Base-by-base conservation (phyloP, 495 filamentous ascomycete genomes). In the Penicillium robsamsonii region DNA sequence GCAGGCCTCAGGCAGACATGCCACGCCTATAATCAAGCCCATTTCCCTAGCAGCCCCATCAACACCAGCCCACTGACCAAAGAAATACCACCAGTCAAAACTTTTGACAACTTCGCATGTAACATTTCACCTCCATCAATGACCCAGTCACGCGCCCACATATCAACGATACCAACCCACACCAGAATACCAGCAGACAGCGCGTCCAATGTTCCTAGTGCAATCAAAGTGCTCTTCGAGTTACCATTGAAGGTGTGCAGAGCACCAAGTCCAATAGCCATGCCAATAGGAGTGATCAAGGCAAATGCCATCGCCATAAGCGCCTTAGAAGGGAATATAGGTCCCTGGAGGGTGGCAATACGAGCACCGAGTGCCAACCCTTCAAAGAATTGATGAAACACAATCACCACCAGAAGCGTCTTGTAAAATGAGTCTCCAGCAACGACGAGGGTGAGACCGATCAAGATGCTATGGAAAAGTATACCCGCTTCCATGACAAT, bases 301-400 rank as follows among this genome's bases (percentile, higher is more conserved):
- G 74, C 69, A 48, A 77, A 79, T 0, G 60, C 62, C 12, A 27
- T 40, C 30, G 68, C 73, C 59, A 79, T 74, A 1, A 72, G 33
- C 2, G 65, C 74, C 27, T 77, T 77, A n/a, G 58, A 66, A 38
- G 72, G 72, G 20, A 70, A 69, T 2, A 61, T 52, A 1, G 60
- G 56, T 0, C 68, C 89, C 1, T 89, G 79, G 7, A 92, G 79
- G 11, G 88, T 76, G 56, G 88, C 87, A 49, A 91, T 91, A 25
- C 88, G 83, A 12, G 83, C 84, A 35, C 88, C 88, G 3, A 91
- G 80, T 7, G 88, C 88, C 5, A 91, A 74, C 20, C 88, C 88
- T 69, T 91, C 88, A 46, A 74, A 72, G 50, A 63, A 70, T 66
- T 90, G 88, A 60, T 92, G 88, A 64, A 92, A 90, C 20, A 81